These are phyloP conservation scores for Croton laevigatus DNA, from an alignment of 441 rosid species.

Conservation along the genomic window DNA sequence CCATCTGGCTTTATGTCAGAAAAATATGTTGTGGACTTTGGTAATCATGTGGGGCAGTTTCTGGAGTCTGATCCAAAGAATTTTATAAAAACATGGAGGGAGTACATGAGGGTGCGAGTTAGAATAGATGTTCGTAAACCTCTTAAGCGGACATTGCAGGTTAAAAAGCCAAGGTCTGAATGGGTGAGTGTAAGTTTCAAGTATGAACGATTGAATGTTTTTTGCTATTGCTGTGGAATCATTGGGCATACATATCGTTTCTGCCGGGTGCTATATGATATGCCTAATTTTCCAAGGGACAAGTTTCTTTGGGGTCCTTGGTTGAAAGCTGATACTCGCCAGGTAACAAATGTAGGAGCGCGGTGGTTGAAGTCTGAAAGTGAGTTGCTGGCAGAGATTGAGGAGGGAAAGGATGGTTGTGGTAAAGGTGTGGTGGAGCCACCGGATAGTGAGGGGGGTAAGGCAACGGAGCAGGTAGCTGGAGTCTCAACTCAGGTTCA, in stretches of 20 bases:
- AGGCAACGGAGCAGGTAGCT: too few relatives aligned
- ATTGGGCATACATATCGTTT: neutral
- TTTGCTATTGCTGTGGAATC: neutral
- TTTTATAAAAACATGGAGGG: neutral
- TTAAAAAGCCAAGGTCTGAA: neutral
- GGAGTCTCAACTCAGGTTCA: too few relatives aligned
- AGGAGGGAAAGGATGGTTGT: too few relatives aligned
- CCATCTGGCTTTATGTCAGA: neutral
- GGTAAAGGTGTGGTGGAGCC: too few relatives aligned
- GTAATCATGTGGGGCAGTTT: neutral
- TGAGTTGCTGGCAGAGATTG: too few relatives aligned
- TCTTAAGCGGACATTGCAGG: neutral
- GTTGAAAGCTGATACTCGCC: too few relatives aligned
- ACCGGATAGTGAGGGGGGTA: too few relatives aligned
- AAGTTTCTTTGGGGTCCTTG: neutral
- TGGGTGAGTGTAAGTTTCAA: neutral
- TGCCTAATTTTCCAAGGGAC: neutral
- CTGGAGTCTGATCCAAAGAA: neutral
- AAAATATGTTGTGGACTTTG: neutral
- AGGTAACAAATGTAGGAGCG: too few relatives aligned
- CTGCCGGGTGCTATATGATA: neutral
- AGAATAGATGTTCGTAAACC: neutral
- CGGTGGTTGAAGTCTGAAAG: too few relatives aligned
- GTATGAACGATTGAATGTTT: neutral
- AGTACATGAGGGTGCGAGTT: neutral